phyloP scores from a whole-genome alignment of 2,329 filamentous ascomycete species.

The Graphiopsis chlorocephala region DNA sequence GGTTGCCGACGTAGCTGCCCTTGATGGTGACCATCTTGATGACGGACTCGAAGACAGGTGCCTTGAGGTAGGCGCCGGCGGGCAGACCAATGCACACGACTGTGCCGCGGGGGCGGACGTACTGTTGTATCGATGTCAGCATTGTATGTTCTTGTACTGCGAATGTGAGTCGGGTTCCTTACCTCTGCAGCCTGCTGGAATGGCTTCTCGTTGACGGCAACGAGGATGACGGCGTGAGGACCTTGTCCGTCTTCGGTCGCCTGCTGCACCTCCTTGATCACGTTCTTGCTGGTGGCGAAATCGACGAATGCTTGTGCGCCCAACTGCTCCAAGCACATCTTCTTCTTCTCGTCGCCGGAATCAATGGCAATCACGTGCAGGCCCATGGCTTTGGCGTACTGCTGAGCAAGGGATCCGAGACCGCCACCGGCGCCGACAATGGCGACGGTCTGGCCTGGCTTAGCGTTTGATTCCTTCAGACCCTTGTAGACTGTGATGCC shows the following conservation, averaged over 20 bases:
- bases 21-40: conserved; percentile 88
- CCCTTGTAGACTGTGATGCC: conserved; percentile 89
- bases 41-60: conserved; percentile 86
- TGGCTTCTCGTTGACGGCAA: conserved; percentile 84
- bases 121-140: conserved; percentile 42
- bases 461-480: conserved; percentile 76
- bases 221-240: conserved; percentile 80
- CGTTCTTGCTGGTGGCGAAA: conserved; percentile 70
- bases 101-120: conserved; percentile 77
- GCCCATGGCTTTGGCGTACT: conserved; percentile 92
- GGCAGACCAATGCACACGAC: conserved; percentile 90
- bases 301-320: conserved; percentile 76
- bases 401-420: conserved; percentile 73
- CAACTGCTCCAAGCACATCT: conserved; percentile 63
- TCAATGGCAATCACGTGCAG: conserved; percentile 79
- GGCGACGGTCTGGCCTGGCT: conserved; percentile 73
- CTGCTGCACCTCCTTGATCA: conserved; percentile 80
- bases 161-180: conserved; percentile 13
- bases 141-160: not conserved
- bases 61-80: conserved; percentile 72
- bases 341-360: conserved; percentile 74
- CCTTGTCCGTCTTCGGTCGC: conserved; percentile 77
- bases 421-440: conserved; percentile 86
- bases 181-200: conserved; percentile 85
- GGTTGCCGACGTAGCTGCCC: conserved; percentile 91